phyloP scores from a whole-genome alignment of 805 yeast species.

The Candida stauntonica region DNA sequence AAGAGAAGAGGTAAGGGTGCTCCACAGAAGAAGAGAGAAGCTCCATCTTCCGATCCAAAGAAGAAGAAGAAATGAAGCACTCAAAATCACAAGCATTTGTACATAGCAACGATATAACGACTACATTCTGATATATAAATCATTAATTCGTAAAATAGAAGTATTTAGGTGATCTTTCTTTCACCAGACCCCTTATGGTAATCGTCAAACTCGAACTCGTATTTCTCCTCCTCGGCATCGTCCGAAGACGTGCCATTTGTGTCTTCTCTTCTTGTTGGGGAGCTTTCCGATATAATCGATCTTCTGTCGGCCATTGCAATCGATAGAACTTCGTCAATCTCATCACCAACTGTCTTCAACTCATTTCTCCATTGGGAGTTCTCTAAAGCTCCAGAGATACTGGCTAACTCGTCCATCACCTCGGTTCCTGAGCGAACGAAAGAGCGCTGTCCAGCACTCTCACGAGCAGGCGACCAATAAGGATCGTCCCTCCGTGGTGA shows the following conservation, averaged over 20 bases:
- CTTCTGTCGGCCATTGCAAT: neutral
- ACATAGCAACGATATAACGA: slow-evolving; percentile 1
- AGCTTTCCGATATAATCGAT: neutral
- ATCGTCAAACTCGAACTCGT: slow-evolving; percentile 4
- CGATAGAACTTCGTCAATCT: slow-evolving; percentile 10
- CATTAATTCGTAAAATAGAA: too few relatives aligned
- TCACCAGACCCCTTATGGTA: slow-evolving; percentile 7
- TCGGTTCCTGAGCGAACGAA: slow-evolving; percentile 7
- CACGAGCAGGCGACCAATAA: slow-evolving; percentile 20
- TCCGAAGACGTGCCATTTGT: slow-evolving; percentile 3
- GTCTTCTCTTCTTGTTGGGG: neutral
- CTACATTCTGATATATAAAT: too few relatives aligned
- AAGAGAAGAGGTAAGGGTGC: slow-evolving; percentile 89
- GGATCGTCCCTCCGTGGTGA: slow-evolving; percentile 4
- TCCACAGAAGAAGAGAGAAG: slow-evolving; percentile 65
- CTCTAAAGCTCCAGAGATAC: slow-evolving; percentile 16
- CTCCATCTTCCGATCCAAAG: slow-evolving; percentile 32
- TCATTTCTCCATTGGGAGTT: slow-evolving; percentile 21
- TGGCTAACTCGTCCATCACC: slow-evolving; percentile 12
- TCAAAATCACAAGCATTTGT: neutral
- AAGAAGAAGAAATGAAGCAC: slow-evolving; percentile 34
- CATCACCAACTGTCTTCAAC: slow-evolving; percentile 13
- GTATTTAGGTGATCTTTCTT: slow-evolving; percentile 7
- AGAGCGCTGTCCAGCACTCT: neutral
- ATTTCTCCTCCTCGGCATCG: neutral